Conservation (phyloP, 306 rosid species). For the Casuarina equisetifolia region DNA sequence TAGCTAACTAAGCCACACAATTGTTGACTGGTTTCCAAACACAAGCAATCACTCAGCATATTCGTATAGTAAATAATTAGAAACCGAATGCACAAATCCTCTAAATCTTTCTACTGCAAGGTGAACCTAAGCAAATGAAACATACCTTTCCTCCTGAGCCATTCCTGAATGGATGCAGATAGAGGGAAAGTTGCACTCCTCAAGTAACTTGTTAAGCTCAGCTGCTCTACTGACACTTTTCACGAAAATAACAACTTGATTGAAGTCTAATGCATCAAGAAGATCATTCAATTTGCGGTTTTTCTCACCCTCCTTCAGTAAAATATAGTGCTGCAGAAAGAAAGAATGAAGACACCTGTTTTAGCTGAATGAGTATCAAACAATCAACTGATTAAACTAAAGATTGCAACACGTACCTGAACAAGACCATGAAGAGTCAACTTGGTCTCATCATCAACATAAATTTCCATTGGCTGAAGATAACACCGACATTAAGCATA, state of each 20-base stretch:
- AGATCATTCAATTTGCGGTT: constrained; percentile 77
- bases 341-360: background rate
- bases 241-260: constrained; percentile 76
- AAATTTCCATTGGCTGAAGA: constrained; percentile 77
- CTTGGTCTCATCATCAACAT: constrained; percentile 79
- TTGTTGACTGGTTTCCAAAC: background rate
- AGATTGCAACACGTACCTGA: constrained; percentile 38
- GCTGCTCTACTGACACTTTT: constrained; percentile 73
- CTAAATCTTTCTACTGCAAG: background rate
- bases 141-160: constrained; percentile 81
- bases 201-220: constrained; percentile 72
- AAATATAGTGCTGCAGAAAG: constrained; percentile 62
- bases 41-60: background rate
- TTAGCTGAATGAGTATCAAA: constrained; percentile 13
- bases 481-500: background rate
- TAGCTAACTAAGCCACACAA: background rate
- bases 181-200: constrained; percentile 73
- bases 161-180: constrained; percentile 79
- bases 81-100: background rate
- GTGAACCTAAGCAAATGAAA: constrained; percentile 16
- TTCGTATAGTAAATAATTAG: no score
- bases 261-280: constrained; percentile 80
- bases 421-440: constrained; percentile 85
- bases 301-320: constrained; percentile 65
- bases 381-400: constrained; percentile 10